phyloP scores from a whole-genome alignment of 2,329 filamentous ascomycete genomes.

The Colletotrichum melonis region DNA sequence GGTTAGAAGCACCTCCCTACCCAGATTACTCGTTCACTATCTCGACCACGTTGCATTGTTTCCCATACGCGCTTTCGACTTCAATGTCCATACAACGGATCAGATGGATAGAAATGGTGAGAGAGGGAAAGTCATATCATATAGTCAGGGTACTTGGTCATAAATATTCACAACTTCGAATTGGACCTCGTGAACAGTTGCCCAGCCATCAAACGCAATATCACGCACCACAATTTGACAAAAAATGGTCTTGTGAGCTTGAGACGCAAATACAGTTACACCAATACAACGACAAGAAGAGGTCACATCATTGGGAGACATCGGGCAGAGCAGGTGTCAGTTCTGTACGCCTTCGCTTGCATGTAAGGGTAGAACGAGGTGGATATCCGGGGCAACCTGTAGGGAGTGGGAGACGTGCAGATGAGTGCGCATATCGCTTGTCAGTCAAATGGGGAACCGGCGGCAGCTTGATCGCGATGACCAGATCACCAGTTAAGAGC shows the following conservation, averaged over 20 bases:
- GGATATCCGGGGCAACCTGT: conserved; percentile 24
- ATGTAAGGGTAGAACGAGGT: background rate
- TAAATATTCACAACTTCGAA: background rate
- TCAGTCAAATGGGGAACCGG: background rate
- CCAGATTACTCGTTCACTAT: background rate
- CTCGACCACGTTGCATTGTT: background rate
- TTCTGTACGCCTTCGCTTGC: background rate
- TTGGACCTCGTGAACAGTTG: background rate
- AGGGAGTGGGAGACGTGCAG: conserved; percentile 1
- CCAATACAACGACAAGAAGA: background rate
- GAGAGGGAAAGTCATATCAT: background rate
- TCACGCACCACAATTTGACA: background rate
- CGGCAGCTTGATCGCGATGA: background rate
- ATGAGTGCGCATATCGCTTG: background rate
- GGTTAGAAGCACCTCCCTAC: background rate
- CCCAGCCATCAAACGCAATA: background rate
- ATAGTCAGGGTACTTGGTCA: background rate
- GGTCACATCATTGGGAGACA: conserved; percentile 7
- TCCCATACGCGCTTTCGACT: background rate
- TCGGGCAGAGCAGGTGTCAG: conserved; percentile 2
- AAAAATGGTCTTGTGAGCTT: background rate
- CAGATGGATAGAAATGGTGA: background rate
- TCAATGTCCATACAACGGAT: background rate
- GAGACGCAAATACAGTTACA: conserved; percentile 11
- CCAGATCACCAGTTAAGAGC: background rate